phyloP scores from a whole-genome alignment of 148 eudicot species.

The Diospyros lotus region DNA sequence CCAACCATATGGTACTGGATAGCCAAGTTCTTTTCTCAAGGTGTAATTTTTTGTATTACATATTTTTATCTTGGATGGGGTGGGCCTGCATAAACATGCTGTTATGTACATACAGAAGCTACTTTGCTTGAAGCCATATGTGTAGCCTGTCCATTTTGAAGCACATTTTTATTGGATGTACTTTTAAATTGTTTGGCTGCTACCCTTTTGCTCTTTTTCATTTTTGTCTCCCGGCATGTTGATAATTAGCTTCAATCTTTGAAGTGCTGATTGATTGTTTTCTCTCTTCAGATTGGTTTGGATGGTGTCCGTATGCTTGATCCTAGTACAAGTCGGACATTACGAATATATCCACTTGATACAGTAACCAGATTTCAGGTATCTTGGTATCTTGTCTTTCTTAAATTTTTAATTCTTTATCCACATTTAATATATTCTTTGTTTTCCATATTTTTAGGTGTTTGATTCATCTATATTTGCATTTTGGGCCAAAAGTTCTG shows the following conservation, averaged over 20 bases:
- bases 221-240: neutral
- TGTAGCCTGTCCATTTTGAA: neutral
- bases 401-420: neutral
- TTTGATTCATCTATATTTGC: slow-evolving; percentile 63
- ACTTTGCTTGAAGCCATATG: neutral
- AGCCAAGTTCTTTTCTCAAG: no score
- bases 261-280: neutral
- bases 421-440: neutral
- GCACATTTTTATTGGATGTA: neutral
- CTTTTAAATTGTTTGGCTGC: neutral
- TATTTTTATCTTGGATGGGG: no score
- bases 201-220: neutral
- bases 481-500: slow-evolving; percentile 88
- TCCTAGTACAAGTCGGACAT: slow-evolving; percentile 63
- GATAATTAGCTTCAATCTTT: neutral
- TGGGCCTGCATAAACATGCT: no score
- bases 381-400: slow-evolving; percentile 16
- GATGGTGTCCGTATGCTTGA: slow-evolving; percentile 99
- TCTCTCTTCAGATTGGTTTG: slow-evolving; percentile 62
- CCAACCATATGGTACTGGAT: no score
- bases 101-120: neutral
- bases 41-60: no score
- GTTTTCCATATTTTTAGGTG: slow-evolving; percentile 30
- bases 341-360: slow-evolving; percentile 88
- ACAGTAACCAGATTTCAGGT: slow-evolving; percentile 81